Conservation (phyloP, 1,284 basidiomycete genomes). For the Gomphus sp. region DNA sequence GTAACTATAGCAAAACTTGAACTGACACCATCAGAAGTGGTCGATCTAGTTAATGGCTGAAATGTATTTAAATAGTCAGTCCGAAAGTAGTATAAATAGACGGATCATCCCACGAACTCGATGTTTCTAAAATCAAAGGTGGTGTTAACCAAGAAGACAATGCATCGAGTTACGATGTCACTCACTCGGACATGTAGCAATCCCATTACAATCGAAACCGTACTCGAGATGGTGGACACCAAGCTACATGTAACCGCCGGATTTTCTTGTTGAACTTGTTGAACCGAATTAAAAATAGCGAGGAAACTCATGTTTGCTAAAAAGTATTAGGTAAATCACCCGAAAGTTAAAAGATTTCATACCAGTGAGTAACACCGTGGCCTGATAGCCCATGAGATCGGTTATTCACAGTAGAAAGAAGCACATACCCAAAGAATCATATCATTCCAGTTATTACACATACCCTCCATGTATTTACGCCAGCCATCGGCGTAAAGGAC, state of each 20-base stretch:
- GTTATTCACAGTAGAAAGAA: background rate
- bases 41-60: background rate
- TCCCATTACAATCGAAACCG: constrained; percentile 1
- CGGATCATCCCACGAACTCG: background rate
- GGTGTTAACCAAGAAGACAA: background rate
- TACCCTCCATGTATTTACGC: constrained; percentile 18
- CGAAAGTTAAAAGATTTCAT: background rate
- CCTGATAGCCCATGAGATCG: background rate
- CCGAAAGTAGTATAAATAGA: background rate
- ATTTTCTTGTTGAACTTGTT: background rate
- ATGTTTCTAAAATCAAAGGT: background rate
- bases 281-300: background rate
- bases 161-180: background rate
- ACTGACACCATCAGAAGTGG: background rate
- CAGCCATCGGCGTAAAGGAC: constrained; percentile 26
- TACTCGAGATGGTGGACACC: constrained; percentile 2
- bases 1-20: background rate
- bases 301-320: constrained; percentile 7
- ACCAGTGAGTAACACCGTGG: constrained; percentile 1
- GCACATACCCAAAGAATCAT: background rate
- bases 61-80: background rate
- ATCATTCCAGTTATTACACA: background rate
- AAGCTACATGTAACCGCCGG: constrained; percentile 4
- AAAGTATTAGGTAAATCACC: background rate
- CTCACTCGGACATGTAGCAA: constrained; percentile 2